Percentiles rank a stretch among this genome's conserved stretches.
These are phyloP conservation scores for Ormosia emarginata DNA, from an alignment of 306 rosid species.

Conservation along the genomic window DNA sequence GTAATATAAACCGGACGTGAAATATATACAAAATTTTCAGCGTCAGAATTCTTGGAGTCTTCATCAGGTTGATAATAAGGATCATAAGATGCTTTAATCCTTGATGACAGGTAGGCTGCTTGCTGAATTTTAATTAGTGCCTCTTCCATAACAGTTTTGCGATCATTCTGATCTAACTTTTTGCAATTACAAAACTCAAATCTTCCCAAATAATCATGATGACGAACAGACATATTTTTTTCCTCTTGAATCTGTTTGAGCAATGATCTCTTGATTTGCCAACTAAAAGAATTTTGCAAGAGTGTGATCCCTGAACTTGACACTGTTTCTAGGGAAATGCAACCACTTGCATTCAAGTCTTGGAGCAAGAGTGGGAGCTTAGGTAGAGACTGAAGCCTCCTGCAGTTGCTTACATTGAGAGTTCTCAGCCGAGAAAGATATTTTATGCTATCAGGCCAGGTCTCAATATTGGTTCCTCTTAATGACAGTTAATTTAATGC, in stretches of 20 bases:
- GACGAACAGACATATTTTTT: neutral
- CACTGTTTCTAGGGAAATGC: neutral
- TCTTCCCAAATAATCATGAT: neutral
- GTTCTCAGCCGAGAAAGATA: neutral
- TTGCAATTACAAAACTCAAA: neutral
- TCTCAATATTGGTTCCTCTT: neutral
- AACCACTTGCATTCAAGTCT: neutral
- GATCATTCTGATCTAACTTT: neutral
- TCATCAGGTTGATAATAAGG: too few species aligned
- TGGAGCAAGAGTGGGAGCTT: conserved; percentile 2
- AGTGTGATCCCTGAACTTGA: neutral
- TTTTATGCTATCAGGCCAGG: neutral
- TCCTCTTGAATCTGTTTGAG: neutral
- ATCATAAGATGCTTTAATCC: too few species aligned
- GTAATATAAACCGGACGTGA: too few species aligned
- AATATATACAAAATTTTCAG: too few species aligned
- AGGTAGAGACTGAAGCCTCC: too few species aligned
- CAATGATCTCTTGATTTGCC: neutral
- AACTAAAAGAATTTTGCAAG: neutral
- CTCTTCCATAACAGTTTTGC: too few species aligned
- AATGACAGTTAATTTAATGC: neutral
- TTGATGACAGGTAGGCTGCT: too few species aligned
- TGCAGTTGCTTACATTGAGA: neutral
- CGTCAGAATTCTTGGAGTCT: too few species aligned
- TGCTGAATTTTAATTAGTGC: too few species aligned